Conservation (phyloP, 352 stramenopile genomes). For the Pythium aphanidermatum region DNA sequence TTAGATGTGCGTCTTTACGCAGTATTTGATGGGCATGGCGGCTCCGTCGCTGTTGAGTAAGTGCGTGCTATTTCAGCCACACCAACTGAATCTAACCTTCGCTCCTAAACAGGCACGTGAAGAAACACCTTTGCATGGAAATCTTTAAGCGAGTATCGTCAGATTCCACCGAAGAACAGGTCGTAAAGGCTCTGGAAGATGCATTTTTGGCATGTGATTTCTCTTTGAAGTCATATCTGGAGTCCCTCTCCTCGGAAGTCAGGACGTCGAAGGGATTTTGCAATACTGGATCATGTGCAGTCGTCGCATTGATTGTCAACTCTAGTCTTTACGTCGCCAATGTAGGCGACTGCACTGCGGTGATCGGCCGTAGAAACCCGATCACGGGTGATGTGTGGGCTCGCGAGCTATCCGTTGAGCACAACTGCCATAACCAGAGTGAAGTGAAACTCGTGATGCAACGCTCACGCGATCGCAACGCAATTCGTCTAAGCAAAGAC, state of each 20-base stretch:
- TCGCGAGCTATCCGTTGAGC: conserved; percentile 42
- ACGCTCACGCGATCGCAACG: conserved; percentile 61
- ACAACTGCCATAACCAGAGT: conserved; percentile 49
- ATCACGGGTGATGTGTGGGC: conserved; percentile 22
- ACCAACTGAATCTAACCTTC: not conserved
- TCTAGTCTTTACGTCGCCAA: conserved; percentile 82
- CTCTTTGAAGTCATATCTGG: conserved; percentile 47
- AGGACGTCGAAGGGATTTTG: conserved; percentile 61
- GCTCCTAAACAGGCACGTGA: conserved; percentile 6
- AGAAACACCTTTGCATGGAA: conserved; percentile 8
- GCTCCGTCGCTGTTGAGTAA: conserved; percentile 58
- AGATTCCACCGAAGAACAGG: conserved; percentile 5
- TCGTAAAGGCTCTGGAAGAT: conserved; percentile 20
- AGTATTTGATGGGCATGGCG: conserved; percentile 67
- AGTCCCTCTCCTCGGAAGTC: conserved; percentile 29
- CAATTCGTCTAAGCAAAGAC: conserved; percentile 90
- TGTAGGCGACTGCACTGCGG: conserved; percentile 88
- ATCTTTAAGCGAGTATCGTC: conserved; percentile 13
- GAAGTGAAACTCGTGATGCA: conserved; percentile 55
- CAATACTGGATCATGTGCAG: conserved; percentile 61
- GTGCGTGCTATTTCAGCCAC: conserved; percentile 6
- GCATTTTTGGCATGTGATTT: conserved; percentile 51
- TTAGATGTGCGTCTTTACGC: conserved; percentile 42
- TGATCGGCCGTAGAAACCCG: conserved; percentile 66
- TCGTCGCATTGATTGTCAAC: conserved; percentile 57